These are phyloP conservation scores for Cladorrhinum sp. DNA, from an alignment of 2,329 filamentous ascomycete species.

Conservation along the genomic window DNA sequence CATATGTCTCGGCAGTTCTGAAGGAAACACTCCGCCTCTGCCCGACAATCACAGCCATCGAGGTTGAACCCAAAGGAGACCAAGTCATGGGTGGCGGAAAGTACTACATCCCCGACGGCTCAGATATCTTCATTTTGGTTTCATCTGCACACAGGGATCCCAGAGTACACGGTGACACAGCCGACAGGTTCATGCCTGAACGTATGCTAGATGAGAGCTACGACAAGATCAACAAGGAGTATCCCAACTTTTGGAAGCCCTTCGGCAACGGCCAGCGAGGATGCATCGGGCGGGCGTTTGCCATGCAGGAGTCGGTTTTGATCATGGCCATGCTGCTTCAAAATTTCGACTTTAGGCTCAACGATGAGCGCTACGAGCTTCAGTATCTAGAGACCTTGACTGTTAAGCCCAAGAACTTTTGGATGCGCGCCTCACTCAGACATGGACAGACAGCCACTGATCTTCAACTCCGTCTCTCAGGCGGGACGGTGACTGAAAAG, in stretches of 20 bases:
- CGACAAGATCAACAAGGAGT: conserved; percentile 57
- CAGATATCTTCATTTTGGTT: conserved; percentile 50
- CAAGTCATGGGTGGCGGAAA: conserved; percentile 55
- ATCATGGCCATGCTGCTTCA: conserved; percentile 63
- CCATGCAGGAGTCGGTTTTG: conserved; percentile 69
- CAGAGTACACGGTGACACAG: conserved; percentile 62
- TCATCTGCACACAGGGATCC: conserved; percentile 59
- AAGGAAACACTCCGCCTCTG: conserved; percentile 63
- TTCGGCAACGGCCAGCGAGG: conserved; percentile 59
- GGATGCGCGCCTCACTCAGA: conserved; percentile 57
- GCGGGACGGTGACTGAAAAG: conserved; percentile 32
- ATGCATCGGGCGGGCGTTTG: conserved; percentile 72
- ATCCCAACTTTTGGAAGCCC: conserved; percentile 65
- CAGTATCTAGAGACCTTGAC: conserved; percentile 56
- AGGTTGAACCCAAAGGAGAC: conserved; percentile 52
- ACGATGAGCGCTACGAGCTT: conserved; percentile 59
- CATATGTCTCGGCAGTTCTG: conserved; percentile 63
- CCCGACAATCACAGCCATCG: conserved; percentile 58
- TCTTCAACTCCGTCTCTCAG: conserved; percentile 45
- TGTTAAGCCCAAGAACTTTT: conserved; percentile 62
- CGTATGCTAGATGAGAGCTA: conserved; percentile 70
- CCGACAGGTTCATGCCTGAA: conserved; percentile 65
- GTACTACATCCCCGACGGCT: conserved; percentile 54
- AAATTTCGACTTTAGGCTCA: conserved; percentile 65
- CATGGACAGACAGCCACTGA: conserved; percentile 56